Percentiles rank a stretch among this genome's conserved stretches.
These are phyloP conservation scores for Camellia lanceoleosa DNA, from an alignment of 148 eudicot species.

Conservation along the genomic window DNA sequence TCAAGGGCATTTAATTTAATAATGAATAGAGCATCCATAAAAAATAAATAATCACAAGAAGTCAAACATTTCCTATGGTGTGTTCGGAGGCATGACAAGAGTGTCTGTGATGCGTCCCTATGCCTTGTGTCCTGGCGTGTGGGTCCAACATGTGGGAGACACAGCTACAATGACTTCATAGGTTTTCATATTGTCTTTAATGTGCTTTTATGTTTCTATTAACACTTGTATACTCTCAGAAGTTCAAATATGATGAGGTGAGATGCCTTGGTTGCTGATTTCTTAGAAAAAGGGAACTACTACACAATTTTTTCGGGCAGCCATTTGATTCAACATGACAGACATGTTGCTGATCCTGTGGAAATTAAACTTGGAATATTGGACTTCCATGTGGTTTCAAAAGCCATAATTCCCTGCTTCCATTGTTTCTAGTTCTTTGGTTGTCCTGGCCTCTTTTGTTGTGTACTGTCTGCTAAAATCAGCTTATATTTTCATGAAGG, in stretches of 20 bases:
- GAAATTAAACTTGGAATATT: background rate
- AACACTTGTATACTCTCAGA: background rate
- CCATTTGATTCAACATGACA: background rate
- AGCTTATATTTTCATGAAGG: slow-evolving; percentile 36
- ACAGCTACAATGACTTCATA: too few relatives aligned
- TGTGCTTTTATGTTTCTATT: background rate
- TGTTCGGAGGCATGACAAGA: too few relatives aligned
- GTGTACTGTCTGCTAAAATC: background rate
- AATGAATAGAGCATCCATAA: too few relatives aligned
- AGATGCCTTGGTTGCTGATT: background rate
- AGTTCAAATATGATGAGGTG: background rate
- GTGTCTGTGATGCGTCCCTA: too few relatives aligned
- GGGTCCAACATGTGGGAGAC: too few relatives aligned
- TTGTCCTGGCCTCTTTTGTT: background rate
- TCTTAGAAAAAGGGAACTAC: background rate
- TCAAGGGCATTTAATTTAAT: too few relatives aligned
- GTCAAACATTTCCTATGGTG: too few relatives aligned
- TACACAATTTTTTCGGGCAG: background rate
- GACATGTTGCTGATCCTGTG: background rate
- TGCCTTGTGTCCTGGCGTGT: too few relatives aligned
- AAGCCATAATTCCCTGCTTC: background rate
- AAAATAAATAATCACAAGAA: too few relatives aligned
- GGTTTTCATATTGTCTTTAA: background rate
- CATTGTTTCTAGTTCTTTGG: too few relatives aligned
- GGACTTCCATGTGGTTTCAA: background rate